Base-by-base conservation (phyloP, 495 filamentous ascomycete species). In the Jackrogersella multiformis region DNA sequence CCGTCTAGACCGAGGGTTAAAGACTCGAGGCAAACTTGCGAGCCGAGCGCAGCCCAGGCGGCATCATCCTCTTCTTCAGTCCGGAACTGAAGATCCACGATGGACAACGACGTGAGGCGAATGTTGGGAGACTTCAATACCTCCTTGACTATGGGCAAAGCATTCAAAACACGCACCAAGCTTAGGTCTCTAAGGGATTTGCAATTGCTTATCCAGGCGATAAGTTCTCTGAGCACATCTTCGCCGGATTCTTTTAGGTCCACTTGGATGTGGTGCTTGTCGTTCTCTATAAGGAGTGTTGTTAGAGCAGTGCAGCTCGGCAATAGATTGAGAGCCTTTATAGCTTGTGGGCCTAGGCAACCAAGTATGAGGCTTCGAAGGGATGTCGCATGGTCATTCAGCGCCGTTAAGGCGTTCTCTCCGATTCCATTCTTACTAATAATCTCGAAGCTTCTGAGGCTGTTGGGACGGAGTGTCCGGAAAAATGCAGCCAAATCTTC, bases 401-500 rank as follows among this genome's bases (percentile, higher is more conserved):
- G 62, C 2, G 87, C 85, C 39, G 80, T 73, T 39, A 90, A 85
- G 4, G 85, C 85, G 42, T 87, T 79, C 3, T 76, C 68, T 4
- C 81, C 84, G 34, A 90, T 78, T 3, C 77, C 73, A 34, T 82
- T 81, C 18, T 74, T 68, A 64, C 85, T 83, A 39, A 87, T 76
- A 18, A 88, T 78, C 46, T 86, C 80, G 65, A 93, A 87, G 8
- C 80, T 82, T 53, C 80, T 80, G 0, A 94, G 74, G 5, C 83
- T 85, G 56, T 92, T 82, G 0, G 83, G 81, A 6, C 68, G 80
- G 10, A 93, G 75, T 1, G 79, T 78, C 26, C 72, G 73, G 20
- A 93, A 80, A 61, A 92, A 89, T 15, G 75, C 74, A 2, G 87
- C 84, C 34, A 91, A 73, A 34, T 85, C 73, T 20, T 80, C 65